Conservation (phyloP, 305 asterid genomes). For the Fraxinus velutina region DNA sequence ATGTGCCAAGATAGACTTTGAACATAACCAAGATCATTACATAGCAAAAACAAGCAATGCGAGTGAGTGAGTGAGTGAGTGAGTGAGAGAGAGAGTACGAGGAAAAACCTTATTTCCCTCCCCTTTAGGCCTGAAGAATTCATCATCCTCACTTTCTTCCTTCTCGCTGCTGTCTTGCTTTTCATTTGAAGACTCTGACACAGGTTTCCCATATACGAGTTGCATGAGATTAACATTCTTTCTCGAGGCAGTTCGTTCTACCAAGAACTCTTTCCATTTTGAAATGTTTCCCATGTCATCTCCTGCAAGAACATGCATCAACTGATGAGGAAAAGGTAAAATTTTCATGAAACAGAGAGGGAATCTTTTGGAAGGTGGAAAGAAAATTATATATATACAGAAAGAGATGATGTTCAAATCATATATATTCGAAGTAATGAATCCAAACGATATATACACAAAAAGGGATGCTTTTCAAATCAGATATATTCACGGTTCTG, state of each 20-base stretch:
- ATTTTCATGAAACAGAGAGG: neutral
- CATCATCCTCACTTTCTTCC: constrained; percentile 72
- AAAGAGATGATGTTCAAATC: constrained; percentile 19
- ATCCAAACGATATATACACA: neutral
- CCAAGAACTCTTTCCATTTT: constrained; percentile 82
- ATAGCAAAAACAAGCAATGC: neutral
- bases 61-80: neutral
- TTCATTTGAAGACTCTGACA: constrained; percentile 36
- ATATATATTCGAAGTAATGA: neutral
- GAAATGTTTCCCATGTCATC: constrained; percentile 65
- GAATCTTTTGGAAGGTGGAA: neutral
- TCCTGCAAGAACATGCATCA: constrained; percentile 39
- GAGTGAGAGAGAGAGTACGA: neutral
- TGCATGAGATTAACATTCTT: constrained; percentile 74
- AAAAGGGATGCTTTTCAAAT: neutral
- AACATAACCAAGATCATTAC: neutral
- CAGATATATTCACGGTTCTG: neutral
- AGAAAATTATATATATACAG: neutral
- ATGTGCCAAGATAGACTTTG: neutral
- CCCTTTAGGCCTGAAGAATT: constrained; percentile 83
- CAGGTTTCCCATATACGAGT: constrained; percentile 77
- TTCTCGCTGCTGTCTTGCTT: constrained; percentile 30
- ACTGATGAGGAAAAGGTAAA: constrained; percentile 10
- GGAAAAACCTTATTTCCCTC: constrained; percentile 69
- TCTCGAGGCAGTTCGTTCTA: constrained; percentile 61